These are phyloP conservation scores for Aurifilum marmelostoma DNA, from an alignment of 2,329 filamentous ascomycete species.

Conservation along the genomic window DNA sequence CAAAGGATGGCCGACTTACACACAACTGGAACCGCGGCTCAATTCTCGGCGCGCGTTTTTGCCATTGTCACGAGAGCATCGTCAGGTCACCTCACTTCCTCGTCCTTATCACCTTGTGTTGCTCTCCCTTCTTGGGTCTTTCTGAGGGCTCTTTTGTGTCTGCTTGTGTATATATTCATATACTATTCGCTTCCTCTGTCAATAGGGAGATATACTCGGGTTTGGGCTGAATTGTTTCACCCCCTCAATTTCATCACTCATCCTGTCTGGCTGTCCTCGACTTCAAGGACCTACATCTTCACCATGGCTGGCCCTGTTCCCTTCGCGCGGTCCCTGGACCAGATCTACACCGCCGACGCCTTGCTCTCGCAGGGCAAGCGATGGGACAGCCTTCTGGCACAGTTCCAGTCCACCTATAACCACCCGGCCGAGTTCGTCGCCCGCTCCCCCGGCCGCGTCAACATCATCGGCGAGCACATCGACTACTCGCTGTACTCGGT, in stretches of 20 bases:
- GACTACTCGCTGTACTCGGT: constrained; percentile 98
- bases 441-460: constrained; percentile 90
- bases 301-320: constrained; percentile 68
- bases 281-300: neutral
- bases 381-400: constrained; percentile 74
- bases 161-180: neutral
- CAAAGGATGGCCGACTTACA: neutral
- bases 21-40: constrained; percentile 11
- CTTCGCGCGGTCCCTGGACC: constrained; percentile 71
- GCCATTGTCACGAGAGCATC: constrained; percentile 22
- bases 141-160: neutral
- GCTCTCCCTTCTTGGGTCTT: constrained; percentile 5
- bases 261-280: neutral
- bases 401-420: constrained; percentile 73
- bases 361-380: constrained; percentile 68
- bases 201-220: neutral
- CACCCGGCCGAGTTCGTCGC: constrained; percentile 78
- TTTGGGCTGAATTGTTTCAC: neutral
- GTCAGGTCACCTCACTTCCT: constrained; percentile 13
- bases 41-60: constrained; percentile 21
- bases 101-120: constrained; percentile 15
- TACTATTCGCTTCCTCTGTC: neutral
- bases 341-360: constrained; percentile 81
- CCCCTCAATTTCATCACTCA: too few relatives aligned
- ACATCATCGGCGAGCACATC: constrained; percentile 99